These are phyloP conservation scores for Takashimella koratensis DNA, from an alignment of 1,284 basidiomycete species.

Conservation along the genomic window DNA sequence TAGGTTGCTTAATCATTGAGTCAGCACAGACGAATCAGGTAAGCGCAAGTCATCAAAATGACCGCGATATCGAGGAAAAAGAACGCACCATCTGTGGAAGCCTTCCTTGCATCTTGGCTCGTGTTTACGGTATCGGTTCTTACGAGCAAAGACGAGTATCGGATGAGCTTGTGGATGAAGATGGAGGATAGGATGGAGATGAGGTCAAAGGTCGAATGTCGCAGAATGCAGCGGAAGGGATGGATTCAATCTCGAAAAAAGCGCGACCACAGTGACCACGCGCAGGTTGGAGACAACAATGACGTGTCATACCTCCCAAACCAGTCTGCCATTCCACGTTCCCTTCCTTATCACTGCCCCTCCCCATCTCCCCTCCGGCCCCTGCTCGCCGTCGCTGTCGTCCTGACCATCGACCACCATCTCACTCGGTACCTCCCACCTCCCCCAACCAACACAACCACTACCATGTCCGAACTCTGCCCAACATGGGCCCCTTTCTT, in stretches of 20 bases:
- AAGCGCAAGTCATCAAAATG: too few relatives aligned
- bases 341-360: too few relatives aligned
- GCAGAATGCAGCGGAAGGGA: background rate
- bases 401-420: too few relatives aligned
- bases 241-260: background rate
- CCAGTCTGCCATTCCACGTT: too few relatives aligned
- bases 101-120: slow-evolving; percentile 40
- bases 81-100: slow-evolving; percentile 46
- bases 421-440: too few relatives aligned
- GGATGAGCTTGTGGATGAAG: background rate
- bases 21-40: slow-evolving; percentile 21
- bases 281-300: too few relatives aligned
- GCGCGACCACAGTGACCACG: background rate
- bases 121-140: too few relatives aligned
- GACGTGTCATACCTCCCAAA: too few relatives aligned
- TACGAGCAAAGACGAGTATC: background rate
- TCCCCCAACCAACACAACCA: too few relatives aligned
- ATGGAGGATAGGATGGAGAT: background rate
- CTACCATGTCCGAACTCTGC: slow-evolving; percentile 45
- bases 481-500: slow-evolving; percentile 51
- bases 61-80: background rate
- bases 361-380: too few relatives aligned
- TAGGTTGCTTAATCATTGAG: slow-evolving; percentile 68
- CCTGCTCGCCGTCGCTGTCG: too few relatives aligned
- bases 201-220: background rate